Percentiles rank a stretch among this genome's conserved stretches.
Evolutionary conservation across 352 stramenopile genomes (phyloP).

Genomic region (Pythium aristosporum): DNA sequence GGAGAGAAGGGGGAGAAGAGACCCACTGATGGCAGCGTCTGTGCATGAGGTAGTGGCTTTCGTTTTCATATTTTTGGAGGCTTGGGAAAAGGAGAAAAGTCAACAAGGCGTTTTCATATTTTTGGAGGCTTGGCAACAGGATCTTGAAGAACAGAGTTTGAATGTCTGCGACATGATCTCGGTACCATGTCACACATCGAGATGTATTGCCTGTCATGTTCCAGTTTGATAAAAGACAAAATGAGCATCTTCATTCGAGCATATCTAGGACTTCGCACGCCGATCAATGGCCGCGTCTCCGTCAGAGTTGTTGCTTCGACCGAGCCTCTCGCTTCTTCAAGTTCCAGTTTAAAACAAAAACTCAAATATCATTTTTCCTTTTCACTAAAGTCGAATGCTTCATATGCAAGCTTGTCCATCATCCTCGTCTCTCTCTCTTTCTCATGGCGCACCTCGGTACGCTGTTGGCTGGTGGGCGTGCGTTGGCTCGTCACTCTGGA

Average conservation of each 20-base stretch:
- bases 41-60: neutral
- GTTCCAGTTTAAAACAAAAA: too few relatives aligned
- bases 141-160: too few relatives aligned
- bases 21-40: neutral
- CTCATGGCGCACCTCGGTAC: neutral
- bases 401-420: neutral
- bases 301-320: too few relatives aligned
- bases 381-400: neutral
- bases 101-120: neutral
- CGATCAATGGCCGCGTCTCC: too few relatives aligned
- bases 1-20: neutral
- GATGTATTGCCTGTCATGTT: too few relatives aligned
- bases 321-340: too few relatives aligned
- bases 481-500: constrained; percentile 12
- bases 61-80: neutral
- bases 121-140: neutral
- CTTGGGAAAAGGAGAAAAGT: neutral
- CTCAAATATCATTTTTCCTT: too few relatives aligned
- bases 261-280: too few relatives aligned
- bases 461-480: neutral
- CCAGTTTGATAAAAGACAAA: too few relatives aligned
- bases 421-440: neutral
- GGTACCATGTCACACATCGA: too few relatives aligned
- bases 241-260: too few relatives aligned
- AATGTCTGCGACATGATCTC: too few relatives aligned